Percentiles rank a stretch among this genome's conserved stretches.
These are phyloP conservation scores for Parastagonospora nodorum DNA, from an alignment of 2,329 filamentous ascomycete genomes.

Conservation along the genomic window DNA sequence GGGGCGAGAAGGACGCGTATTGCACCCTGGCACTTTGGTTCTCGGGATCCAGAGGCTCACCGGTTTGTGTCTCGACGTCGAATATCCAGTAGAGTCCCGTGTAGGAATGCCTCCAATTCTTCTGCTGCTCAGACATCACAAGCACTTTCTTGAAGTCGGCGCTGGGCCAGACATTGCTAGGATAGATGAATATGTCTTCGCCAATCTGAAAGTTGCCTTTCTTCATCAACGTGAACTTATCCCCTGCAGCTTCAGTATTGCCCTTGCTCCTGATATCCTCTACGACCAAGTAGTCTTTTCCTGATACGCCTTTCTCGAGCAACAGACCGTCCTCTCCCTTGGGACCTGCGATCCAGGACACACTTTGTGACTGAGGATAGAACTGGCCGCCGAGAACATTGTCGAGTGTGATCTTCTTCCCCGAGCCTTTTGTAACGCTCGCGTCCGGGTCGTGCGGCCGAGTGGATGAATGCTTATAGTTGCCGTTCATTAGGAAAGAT, in stretches of 20 bases:
- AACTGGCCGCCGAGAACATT: constrained; percentile 72
- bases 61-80: constrained; percentile 79
- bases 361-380: constrained; percentile 65
- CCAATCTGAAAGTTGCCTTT: constrained; percentile 64
- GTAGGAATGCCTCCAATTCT: constrained; percentile 89
- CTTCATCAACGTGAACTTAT: constrained; percentile 77
- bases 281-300: constrained; percentile 77
- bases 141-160: constrained; percentile 85
- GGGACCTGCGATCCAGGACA: constrained; percentile 77
- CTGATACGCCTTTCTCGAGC: constrained; percentile 69
- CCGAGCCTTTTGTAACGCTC: constrained; percentile 64
- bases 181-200: constrained; percentile 60
- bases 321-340: constrained; percentile 82
- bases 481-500: constrained; percentile 68
- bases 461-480: constrained; percentile 68
- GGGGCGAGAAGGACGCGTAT: constrained; percentile 86
- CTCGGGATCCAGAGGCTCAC: constrained; percentile 75
- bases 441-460: constrained; percentile 72
- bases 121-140: constrained; percentile 71
- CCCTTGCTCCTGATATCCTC: constrained; percentile 74
- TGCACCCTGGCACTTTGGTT: constrained; percentile 72
- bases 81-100: constrained; percentile 90
- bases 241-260: constrained; percentile 47
- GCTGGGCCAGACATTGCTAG: constrained; percentile 73
- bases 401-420: constrained; percentile 74